A percentile compares a stretch with the other conserved stretches of the same genome.
Conservation (phyloP, 2,329 filamentous ascomycete genomes). For the Ceratocystis huliohia region DNA sequence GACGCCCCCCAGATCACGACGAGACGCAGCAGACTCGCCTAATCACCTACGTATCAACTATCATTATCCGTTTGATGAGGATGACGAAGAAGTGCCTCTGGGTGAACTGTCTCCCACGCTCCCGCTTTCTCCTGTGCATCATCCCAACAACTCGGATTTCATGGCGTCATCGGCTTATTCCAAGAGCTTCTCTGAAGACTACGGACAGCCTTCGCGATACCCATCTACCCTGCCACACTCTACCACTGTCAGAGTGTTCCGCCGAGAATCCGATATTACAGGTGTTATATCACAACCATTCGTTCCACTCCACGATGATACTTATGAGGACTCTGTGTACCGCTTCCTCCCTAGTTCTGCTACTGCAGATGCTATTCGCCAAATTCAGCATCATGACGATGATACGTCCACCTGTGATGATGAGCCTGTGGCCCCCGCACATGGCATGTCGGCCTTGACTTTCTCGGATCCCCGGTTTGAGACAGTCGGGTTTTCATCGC, state of each 20-base stretch:
- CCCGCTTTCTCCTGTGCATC: slow-evolving; percentile 18
- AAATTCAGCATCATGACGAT: slow-evolving; percentile 27
- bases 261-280: slow-evolving; percentile 31
- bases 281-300: slow-evolving; percentile 6
- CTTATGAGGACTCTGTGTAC: slow-evolving; percentile 30
- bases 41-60: slow-evolving; percentile 19
- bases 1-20: not conserved
- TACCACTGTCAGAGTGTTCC: slow-evolving; percentile 31
- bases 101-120: slow-evolving; percentile 20
- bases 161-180: slow-evolving; percentile 20
- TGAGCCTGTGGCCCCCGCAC: slow-evolving; percentile 23
- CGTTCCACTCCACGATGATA: slow-evolving; percentile 14
- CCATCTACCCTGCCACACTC: slow-evolving; percentile 14
- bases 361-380: slow-evolving; percentile 23
- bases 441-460: slow-evolving; percentile 19
- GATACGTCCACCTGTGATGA: slow-evolving; percentile 26
- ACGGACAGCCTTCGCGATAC: slow-evolving; percentile 25
- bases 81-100: slow-evolving; percentile 14
- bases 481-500: slow-evolving; percentile 25
- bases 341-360: slow-evolving; percentile 28
- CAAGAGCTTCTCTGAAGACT: slow-evolving; percentile 29
- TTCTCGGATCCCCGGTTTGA: slow-evolving; percentile 4
- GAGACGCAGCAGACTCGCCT: not conserved
- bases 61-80: slow-evolving; percentile 20
- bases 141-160: slow-evolving; percentile 2